A percentile compares a stretch with the other conserved stretches of the same genome.
Evolutionary conservation across 1,139 yeast genomes (phyloP).

Genomic region (Geotrichum citri-aurantii): DNA sequence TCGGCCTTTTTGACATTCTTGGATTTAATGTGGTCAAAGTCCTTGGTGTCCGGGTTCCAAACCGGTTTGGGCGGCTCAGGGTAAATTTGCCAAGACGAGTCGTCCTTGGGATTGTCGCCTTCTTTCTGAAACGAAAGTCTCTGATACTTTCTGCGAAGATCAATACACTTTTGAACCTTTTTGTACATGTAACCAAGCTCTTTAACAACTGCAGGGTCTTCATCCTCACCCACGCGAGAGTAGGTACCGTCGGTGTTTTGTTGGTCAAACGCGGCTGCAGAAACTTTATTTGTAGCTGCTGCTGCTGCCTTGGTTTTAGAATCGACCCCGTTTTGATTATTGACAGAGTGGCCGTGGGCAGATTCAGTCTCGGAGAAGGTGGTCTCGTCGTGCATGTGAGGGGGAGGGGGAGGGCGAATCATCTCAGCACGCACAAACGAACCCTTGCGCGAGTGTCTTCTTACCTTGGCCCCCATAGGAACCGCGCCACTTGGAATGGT

Average conservation of each 20-base stretch:
- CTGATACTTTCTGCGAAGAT: slow-evolving; percentile 72
- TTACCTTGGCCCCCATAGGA: not conserved
- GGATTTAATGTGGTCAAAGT: slow-evolving; percentile 18
- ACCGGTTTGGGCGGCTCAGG: slow-evolving; percentile 95
- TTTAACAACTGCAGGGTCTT: slow-evolving; percentile 58
- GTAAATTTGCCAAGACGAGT: slow-evolving; percentile 64
- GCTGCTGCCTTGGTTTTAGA: slow-evolving; percentile 7
- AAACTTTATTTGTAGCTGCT: slow-evolving; percentile 3
- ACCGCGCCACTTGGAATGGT: slow-evolving; percentile 2
- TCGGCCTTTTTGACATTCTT: slow-evolving; percentile 38
- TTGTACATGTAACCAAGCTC: slow-evolving; percentile 66
- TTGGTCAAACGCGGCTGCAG: slow-evolving; percentile 22
- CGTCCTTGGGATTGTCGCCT: slow-evolving; percentile 76
- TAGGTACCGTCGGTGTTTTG: slow-evolving; percentile 29
- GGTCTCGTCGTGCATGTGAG: slow-evolving; percentile 13
- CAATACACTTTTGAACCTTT: slow-evolving; percentile 67
- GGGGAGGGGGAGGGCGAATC: slow-evolving; percentile 29
- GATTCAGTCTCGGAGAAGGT: slow-evolving; percentile 11
- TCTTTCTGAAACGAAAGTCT: slow-evolving; percentile 65
- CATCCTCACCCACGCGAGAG: slow-evolving; percentile 33
- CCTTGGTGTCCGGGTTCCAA: slow-evolving; percentile 60
- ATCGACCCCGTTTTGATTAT: not conserved
- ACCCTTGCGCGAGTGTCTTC: not conserved
- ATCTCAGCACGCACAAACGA: slow-evolving; percentile 23
- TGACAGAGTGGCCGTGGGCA: not conserved